Conservation (phyloP, 169 alveolate genomes). For the Plasmodium inui region DNA sequence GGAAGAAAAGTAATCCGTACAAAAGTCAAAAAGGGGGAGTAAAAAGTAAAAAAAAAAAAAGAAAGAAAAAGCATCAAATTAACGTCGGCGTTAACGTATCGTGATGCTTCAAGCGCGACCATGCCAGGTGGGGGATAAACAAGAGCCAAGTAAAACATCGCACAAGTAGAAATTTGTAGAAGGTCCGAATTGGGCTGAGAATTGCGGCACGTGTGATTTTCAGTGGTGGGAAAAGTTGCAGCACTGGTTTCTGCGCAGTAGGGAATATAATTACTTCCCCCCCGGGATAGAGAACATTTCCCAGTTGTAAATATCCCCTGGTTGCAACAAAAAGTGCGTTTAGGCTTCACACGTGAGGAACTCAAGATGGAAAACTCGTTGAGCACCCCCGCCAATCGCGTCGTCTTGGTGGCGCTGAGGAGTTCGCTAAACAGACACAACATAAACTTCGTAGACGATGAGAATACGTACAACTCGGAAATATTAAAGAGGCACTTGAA, state of each 20-base stretch:
- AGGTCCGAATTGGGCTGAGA: neutral
- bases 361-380: neutral
- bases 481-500: constrained; percentile 23
- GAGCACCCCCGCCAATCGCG: neutral
- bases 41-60: neutral
- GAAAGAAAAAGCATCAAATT: neutral
- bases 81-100: neutral
- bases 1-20: neutral
- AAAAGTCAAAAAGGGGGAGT: neutral
- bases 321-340: neutral
- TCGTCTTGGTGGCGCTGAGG: neutral
- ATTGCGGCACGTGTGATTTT: neutral
- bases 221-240: neutral
- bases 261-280: neutral
- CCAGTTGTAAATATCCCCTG: neutral
- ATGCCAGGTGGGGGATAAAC: neutral
- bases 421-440: constrained; percentile 7
- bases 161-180: neutral
- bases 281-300: neutral
- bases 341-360: neutral
- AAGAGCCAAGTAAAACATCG: neutral
- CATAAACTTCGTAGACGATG: constrained; percentile 31
- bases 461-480: constrained; percentile 20
- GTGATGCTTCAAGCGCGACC: neutral
- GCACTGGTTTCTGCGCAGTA: neutral